phyloP scores from a whole-genome alignment of 352 stramenopile genomes.

The Globisporangium canariense region DNA sequence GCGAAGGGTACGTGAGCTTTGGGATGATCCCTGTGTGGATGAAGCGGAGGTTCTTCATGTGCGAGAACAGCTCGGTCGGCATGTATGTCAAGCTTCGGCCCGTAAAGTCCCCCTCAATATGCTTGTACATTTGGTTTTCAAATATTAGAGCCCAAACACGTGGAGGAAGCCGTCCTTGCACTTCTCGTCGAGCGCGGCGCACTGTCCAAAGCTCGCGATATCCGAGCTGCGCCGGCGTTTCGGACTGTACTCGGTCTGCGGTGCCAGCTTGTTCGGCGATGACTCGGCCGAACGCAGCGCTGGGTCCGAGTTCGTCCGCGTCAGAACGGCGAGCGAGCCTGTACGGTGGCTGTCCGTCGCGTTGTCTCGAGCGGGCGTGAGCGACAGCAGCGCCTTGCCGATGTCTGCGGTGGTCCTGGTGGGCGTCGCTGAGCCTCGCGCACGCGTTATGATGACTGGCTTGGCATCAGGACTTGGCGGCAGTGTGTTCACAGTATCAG shows the following conservation, averaged over 20 bases:
- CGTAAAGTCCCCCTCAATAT: conserved; percentile 31
- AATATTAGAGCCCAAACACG: conserved; percentile 26
- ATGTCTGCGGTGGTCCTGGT: not conserved
- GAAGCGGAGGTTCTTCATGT: conserved; percentile 38
- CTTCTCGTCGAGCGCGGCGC: not conserved
- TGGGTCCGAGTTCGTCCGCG: conserved; percentile 1
- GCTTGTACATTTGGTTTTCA: conserved; percentile 6
- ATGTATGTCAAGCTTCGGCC: conserved; percentile 32
- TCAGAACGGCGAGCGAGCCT: not conserved
- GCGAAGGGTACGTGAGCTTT: conserved; percentile 31
- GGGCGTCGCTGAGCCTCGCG: not conserved
- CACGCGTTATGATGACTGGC: not conserved
- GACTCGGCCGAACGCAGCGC: not conserved
- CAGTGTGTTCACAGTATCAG: not conserved
- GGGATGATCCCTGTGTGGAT: conserved; percentile 31
- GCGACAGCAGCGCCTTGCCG: conserved; percentile 3
- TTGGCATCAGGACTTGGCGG: not conserved
- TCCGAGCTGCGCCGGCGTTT: not conserved
- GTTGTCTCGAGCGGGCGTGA: not conserved
- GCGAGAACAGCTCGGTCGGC: conserved; percentile 25
- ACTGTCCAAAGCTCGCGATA: not conserved
- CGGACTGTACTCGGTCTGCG: not conserved
- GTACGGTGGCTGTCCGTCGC: too few relatives aligned
- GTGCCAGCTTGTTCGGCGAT: not conserved
- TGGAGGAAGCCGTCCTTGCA: conserved; percentile 35